phyloP scores from a whole-genome alignment of 108 stramenopile species.

The Cyclotella cryptica region DNA sequence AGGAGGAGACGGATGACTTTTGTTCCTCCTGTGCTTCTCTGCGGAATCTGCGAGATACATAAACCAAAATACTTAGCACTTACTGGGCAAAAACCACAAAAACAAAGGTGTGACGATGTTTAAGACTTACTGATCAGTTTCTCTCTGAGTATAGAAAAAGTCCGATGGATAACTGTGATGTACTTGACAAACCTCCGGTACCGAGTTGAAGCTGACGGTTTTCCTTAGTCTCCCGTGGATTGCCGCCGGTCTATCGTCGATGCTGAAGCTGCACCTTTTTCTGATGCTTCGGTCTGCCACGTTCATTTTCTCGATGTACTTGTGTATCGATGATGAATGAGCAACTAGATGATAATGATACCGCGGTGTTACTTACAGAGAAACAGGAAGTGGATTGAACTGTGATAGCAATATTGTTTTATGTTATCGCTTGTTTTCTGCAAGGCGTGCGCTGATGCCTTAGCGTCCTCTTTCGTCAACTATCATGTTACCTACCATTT shows the following conservation, averaged over 20 bases:
- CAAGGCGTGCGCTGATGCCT: too few relatives aligned
- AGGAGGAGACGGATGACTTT: slow-evolving; percentile 1
- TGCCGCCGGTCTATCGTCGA: not conserved
- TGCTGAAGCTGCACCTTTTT: slow-evolving; percentile 13
- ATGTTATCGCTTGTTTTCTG: too few relatives aligned
- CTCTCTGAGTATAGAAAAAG: slow-evolving; percentile 18
- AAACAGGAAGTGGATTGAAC: too few relatives aligned
- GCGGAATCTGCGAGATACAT: slow-evolving; percentile 8
- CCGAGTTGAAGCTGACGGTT: slow-evolving; percentile 15
- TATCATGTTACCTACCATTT: too few relatives aligned
- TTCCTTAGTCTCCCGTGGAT: not conserved
- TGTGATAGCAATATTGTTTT: too few relatives aligned
- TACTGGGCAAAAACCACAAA: not conserved
- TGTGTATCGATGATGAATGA: not conserved
- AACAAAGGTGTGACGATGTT: not conserved
- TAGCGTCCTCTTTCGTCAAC: too few relatives aligned
- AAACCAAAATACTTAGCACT: not conserved
- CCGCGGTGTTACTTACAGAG: too few relatives aligned
- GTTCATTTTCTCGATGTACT: not conserved
- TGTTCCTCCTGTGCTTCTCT: slow-evolving; percentile 20
- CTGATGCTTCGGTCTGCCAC: not conserved
- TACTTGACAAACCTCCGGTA: slow-evolving; percentile 1
- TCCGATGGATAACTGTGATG: slow-evolving; percentile 15
- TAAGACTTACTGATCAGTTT: slow-evolving; percentile 14
- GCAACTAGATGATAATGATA: too few relatives aligned